These are phyloP conservation scores for Myriosclerotinia curreyana DNA, from an alignment of 2,329 filamentous ascomycete genomes.

Conservation along the genomic window DNA sequence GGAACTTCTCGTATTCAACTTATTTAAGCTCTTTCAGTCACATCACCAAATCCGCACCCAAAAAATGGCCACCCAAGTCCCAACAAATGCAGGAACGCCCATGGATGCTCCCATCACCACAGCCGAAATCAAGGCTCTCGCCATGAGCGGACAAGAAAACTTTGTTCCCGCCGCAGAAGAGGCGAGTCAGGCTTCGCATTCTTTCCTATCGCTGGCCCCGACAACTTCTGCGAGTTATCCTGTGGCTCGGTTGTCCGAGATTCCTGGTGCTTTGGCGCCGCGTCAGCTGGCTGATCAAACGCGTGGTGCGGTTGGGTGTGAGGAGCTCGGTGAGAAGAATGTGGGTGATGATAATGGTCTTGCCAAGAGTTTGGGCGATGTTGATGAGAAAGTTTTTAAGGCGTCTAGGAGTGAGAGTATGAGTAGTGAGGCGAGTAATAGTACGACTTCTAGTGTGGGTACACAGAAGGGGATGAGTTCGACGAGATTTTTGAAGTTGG, in stretches of 20 bases:
- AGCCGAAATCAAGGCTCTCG: slow-evolving; percentile 22
- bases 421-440: slow-evolving; percentile 17
- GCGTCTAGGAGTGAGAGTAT: slow-evolving; percentile 13
- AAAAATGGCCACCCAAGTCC: slow-evolving; percentile 13
- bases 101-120: slow-evolving; percentile 16
- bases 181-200: slow-evolving; percentile 16
- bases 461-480: slow-evolving; percentile 16
- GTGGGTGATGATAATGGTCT: slow-evolving; percentile 19
- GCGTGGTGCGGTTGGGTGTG: not conserved
- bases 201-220: slow-evolving; percentile 36
- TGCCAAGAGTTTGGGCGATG: slow-evolving; percentile 1
- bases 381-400: not conserved
- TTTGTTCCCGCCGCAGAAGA: slow-evolving; percentile 29
- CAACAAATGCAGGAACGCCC: slow-evolving; percentile 15
- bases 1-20: slow-evolving; percentile 13
- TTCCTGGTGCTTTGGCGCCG: not conserved
- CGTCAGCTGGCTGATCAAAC: slow-evolving; percentile 24
- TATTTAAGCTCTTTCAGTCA: slow-evolving; percentile 13
- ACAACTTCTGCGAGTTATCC: slow-evolving; percentile 34
- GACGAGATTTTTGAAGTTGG: slow-evolving; percentile 34
- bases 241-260: slow-evolving; percentile 1
- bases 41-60: slow-evolving; percentile 15
- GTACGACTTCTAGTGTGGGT: slow-evolving; percentile 8
- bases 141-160: slow-evolving; percentile 26
- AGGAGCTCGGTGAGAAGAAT: slow-evolving; percentile 26